Evolutionary conservation across 2,329 filamentous ascomycete species (phyloP), one percentile per base, ranked within the genome.

Genomic region (Colletotrichum tamarilloi): DNA sequence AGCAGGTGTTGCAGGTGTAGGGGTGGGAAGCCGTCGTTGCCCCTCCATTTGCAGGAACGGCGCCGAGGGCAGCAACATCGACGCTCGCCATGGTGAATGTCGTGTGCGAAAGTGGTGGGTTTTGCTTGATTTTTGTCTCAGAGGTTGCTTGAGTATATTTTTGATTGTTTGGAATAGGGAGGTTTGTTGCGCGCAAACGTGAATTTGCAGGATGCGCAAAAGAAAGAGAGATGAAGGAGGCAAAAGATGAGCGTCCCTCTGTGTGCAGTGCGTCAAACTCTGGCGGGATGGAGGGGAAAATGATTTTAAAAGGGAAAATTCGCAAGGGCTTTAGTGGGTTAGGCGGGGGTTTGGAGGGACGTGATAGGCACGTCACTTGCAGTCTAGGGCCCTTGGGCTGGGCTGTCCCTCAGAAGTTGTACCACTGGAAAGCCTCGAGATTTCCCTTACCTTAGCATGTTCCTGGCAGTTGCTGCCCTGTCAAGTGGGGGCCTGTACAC

Each of bases 1-100:
- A 95, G 81, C 97, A 99, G 72, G 95, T 97, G 84, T 98, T 99
- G 91, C 97, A 99, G 68, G 96, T 98, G 85, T 96, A 99, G 1
- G 97, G 96, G 81, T 98, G 95, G 30, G 92, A 88, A 38, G 89
- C 79, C 53, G 67, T 67, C 19, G 84, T 78, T 8, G 81, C 82
- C 75, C 79, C 80, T 67, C 78, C 78, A 59, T 77, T 77, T 35
- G 78, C 77, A 30, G 67, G 62, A 64, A 63, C 58, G 42, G 55
- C 42, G 32, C 73, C 74, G 19, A 75, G 68, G 26, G 73, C 67
- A 68, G 74, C 74, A 59, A 75, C 68, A 66, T 82, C 80, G 63
- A 76, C 78, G 75, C 79, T 82, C 74, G 88, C 85, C 89, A 91
- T 91, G 72, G 72, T 81, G 72, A 66, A 65, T 49, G 67, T 74